Conservation (phyloP, 352 stramenopile species). For the Blastocystis hominis region DNA sequence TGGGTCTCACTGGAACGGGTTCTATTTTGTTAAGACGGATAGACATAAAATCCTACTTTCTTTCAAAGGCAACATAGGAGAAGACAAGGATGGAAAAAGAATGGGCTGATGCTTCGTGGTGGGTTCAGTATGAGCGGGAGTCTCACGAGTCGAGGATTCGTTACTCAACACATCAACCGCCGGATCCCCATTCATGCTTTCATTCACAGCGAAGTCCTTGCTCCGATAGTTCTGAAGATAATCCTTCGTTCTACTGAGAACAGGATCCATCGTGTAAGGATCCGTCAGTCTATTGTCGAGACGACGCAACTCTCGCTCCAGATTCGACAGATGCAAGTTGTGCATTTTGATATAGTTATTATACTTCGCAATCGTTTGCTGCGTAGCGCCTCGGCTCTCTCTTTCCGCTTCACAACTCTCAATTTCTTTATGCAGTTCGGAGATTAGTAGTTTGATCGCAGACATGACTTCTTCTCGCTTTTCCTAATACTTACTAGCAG, state of each 20-base stretch:
- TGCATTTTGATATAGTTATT: conserved; percentile 33
- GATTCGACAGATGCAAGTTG: conserved; percentile 9
- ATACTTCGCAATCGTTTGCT: neutral
- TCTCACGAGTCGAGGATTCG: neutral
- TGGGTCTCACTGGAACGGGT: neutral
- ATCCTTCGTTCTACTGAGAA: neutral
- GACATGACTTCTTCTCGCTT: conserved; percentile 26
- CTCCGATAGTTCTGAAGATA: conserved; percentile 6
- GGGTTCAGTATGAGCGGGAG: neutral
- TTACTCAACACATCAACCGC: neutral
- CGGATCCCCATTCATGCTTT: neutral
- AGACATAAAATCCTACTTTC: neutral
- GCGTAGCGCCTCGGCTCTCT: neutral
- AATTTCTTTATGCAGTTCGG: conserved; percentile 46
- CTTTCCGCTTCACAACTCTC: conserved; percentile 24
- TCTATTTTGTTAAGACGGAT: neutral
- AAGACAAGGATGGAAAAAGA: neutral
- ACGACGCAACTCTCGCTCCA: conserved; percentile 8
- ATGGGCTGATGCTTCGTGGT: neutral
- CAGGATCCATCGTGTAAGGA: neutral
- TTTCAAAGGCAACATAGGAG: neutral
- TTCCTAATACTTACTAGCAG: neutral
- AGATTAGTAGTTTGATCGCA: neutral
- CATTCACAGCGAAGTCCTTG: conserved; percentile 31
- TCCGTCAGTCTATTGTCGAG: conserved; percentile 34